Evolutionary conservation across 345 rosid species (phyloP), one percentile per base, ranked within the genome.

Genomic region (Salix udensis): DNA sequence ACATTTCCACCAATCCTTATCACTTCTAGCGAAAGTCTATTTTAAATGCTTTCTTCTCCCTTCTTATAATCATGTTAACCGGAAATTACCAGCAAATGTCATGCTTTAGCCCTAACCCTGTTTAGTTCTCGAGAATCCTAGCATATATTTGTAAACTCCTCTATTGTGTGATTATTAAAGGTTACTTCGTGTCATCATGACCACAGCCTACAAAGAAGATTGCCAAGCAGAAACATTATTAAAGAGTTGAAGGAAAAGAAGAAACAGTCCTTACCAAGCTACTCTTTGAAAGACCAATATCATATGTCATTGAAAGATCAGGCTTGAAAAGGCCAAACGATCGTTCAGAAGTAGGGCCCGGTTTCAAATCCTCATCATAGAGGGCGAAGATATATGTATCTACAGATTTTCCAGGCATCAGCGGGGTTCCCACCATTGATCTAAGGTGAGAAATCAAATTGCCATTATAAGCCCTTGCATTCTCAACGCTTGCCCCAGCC

Each of bases 351-450:
- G 86, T 66, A 28, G 97, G 92, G 11, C 98, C 98, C 5, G 93
- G 82, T 79, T 92, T 96, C 88, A 87, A 67, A 77, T 96, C 81
- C 85, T 96, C 99, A 15, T 96, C 96, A 8, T 92, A 96, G 52
- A 96, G 90, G 0, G 98, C 99, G 24, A 93, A 96, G 74, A 96
- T 82, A 83, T 93, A 96, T 3, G 99, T 93, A 65, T 93, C 98
- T 2, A 96, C 89, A 30, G 99, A 79, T 76, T 93, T 93, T 72
- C 96, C 95, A 28, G 98, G 98, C 98, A 93, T 93, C 75, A 93
- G 81, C 36, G 98, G 98, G 46, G 99, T 93, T 44, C 99, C 99
- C 53, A 75, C 89, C 89, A 86, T 83, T 6, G 98, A 92, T 84
- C 86, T 86, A 7, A 96, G 87, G 77, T 90, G 98, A 46, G 89